Evolutionary conservation across 306 rosid species (phyloP).

Genomic region (Malus domestica): DNA sequence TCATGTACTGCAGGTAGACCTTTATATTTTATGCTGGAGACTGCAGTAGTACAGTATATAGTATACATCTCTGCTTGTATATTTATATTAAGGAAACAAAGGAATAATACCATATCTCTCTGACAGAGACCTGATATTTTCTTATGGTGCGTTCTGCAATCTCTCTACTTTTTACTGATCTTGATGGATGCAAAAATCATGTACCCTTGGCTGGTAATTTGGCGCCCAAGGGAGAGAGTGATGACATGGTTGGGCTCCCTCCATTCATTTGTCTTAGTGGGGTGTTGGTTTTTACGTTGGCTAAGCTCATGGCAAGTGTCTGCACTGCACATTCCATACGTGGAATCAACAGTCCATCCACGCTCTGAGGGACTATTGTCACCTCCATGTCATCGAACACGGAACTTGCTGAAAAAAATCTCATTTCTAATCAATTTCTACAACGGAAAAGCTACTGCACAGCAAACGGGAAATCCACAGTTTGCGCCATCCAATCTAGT

Average conservation of each 20-base stretch:
- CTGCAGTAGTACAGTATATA: neutral
- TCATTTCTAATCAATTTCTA: too few species aligned
- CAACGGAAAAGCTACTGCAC: too few species aligned
- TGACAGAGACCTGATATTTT: too few species aligned
- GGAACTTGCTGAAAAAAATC: slow-evolving; percentile 3
- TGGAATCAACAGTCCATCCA: slow-evolving; percentile 15
- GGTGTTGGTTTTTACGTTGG: neutral
- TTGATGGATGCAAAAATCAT: neutral
- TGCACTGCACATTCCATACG: slow-evolving; percentile 17
- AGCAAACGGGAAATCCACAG: too few species aligned
- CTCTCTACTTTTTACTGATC: neutral
- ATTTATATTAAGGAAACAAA: neutral
- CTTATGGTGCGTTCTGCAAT: neutral
- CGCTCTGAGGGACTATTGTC: slow-evolving; percentile 8
- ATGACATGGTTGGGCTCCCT: neutral
- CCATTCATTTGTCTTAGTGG: slow-evolving; percentile 6
- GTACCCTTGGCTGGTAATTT: neutral
- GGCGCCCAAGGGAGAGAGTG: neutral
- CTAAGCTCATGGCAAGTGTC: slow-evolving; percentile 18
- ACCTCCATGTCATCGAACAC: slow-evolving; percentile 13
- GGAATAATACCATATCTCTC: neutral
- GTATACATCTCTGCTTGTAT: neutral
- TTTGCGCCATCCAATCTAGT: too few species aligned
- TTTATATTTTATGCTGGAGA: neutral
- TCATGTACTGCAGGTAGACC: neutral